A percentile compares a stretch with the other conserved stretches of the same genome.
Evolutionary conservation across 2,329 filamentous ascomycete species (phyloP).

Genomic region (Cytospora schulzeri): DNA sequence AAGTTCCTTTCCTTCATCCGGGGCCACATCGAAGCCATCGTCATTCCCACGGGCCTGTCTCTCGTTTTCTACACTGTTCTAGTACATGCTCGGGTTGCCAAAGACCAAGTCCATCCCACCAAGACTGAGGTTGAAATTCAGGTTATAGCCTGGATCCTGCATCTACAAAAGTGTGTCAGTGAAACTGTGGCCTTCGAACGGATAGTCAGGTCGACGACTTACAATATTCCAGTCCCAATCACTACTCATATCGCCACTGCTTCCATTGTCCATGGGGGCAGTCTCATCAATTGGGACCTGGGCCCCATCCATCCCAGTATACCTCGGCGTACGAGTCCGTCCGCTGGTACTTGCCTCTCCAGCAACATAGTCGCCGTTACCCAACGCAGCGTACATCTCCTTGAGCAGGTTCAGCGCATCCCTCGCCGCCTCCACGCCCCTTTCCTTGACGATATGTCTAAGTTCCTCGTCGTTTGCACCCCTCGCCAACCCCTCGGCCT

Average conservation of each 20-base stretch:
- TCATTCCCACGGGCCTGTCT: no score
- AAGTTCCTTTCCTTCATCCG: not conserved
- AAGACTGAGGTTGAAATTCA: slow-evolving; percentile 30
- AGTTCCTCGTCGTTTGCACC: slow-evolving; percentile 41
- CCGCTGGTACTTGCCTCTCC: not conserved
- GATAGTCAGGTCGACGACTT: slow-evolving; percentile 11
- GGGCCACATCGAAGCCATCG: not conserved
- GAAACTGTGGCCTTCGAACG: not conserved
- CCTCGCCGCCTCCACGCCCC: slow-evolving; percentile 41
- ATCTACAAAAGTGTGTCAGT: slow-evolving; percentile 25
- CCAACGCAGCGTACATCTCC: slow-evolving; percentile 31
- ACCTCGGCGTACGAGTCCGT: not conserved
- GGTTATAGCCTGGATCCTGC: slow-evolving; percentile 30
- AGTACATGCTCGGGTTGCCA: slow-evolving; percentile 7
- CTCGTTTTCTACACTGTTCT: no score
- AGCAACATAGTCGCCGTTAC: not conserved
- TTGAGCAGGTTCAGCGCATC: slow-evolving; percentile 40
- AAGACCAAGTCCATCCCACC: slow-evolving; percentile 27
- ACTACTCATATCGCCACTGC: slow-evolving; percentile 6
- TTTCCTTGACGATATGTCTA: slow-evolving; percentile 38
- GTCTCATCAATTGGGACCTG: not conserved
- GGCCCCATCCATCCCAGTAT: not conserved
- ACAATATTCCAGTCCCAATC: slow-evolving; percentile 33
- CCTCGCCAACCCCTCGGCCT: slow-evolving; percentile 45
- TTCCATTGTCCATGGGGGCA: slow-evolving; percentile 1